A percentile compares a stretch with the other conserved stretches of the same genome.
These are phyloP conservation scores for Triticum timopheevii DNA, from an alignment of 176 grass and related monocot genomes.

Conservation along the genomic window DNA sequence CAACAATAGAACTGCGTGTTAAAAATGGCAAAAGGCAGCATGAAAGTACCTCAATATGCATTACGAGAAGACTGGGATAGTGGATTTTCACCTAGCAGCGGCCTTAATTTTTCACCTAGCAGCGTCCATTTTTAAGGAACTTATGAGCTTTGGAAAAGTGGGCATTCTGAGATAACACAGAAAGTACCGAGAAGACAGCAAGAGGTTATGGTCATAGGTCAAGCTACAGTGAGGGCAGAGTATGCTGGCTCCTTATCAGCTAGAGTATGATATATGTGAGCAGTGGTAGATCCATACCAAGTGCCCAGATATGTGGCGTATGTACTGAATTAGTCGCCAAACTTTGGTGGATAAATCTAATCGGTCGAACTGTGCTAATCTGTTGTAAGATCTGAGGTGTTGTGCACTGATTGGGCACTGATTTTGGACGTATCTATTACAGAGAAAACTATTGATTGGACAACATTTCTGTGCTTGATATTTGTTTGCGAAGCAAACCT, in stretches of 20 bases:
- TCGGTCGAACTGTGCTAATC: background rate
- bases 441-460: background rate
- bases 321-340: background rate
- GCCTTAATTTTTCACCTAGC: background rate
- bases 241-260: background rate
- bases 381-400: background rate
- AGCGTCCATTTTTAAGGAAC: conserved; percentile 5
- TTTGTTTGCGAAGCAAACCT: background rate
- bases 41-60: background rate
- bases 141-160: background rate
- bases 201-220: background rate
- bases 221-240: background rate
- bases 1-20: background rate
- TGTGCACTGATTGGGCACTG: background rate
- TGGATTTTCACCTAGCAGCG: background rate
- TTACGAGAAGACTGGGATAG: background rate
- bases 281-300: background rate
- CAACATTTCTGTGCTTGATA: background rate
- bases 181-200: background rate
- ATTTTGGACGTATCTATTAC: background rate
- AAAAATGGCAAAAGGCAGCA: background rate
- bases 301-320: background rate
- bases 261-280: background rate
- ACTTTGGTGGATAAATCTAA: background rate
- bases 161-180: background rate